Conservation (phyloP, 306 rosid genomes). For the Elaeagnus macrophylla region DNA sequence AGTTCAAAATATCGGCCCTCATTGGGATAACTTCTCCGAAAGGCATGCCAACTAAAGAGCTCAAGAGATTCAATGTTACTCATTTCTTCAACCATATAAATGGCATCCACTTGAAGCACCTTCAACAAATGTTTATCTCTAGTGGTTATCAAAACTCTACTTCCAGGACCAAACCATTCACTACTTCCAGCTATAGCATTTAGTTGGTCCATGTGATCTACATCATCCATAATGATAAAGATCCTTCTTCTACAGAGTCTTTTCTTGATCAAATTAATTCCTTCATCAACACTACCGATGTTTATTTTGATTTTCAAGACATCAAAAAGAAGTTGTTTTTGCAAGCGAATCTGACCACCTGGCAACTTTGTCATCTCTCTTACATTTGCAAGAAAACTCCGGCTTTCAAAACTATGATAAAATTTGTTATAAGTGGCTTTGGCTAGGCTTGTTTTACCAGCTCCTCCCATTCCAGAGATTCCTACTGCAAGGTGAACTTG, state of each 20-base stretch:
- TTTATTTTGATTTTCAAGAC: background rate
- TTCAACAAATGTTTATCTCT: background rate
- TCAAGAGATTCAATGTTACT: background rate
- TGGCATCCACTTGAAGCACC: background rate
- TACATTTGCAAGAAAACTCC: background rate
- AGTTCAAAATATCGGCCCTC: background rate
- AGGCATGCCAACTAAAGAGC: background rate
- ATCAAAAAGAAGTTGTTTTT: background rate
- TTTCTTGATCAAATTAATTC: background rate
- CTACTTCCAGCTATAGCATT: background rate
- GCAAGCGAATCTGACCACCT: background rate
- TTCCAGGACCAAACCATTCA: background rate
- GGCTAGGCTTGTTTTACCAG: background rate
- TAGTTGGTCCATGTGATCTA: background rate
- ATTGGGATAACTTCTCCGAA: background rate
- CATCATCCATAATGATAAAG: background rate
- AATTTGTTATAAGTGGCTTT: background rate
- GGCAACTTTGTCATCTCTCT: background rate
- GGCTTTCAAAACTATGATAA: background rate
- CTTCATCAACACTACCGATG: background rate
- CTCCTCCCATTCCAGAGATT: background rate
- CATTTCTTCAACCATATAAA: background rate
- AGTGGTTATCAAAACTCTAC: background rate
- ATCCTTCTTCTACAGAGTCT: background rate
- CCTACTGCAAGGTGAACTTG: background rate